Evolutionary conservation across 2,329 filamentous ascomycete species (phyloP).

Genomic region (Microdochium trichocladiopsis): DNA sequence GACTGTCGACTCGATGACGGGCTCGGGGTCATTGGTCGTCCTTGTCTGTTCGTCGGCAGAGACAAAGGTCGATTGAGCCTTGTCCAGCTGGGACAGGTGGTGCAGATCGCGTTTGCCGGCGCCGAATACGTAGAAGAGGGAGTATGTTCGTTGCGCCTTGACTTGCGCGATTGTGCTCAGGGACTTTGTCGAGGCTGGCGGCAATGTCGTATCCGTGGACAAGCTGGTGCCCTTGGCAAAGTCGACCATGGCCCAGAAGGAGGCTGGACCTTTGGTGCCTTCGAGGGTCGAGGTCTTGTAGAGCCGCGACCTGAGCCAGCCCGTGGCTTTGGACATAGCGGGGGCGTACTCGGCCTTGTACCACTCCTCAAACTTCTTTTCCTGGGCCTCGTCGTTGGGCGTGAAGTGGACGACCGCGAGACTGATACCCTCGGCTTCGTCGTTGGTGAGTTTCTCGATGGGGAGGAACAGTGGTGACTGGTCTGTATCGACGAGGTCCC

Average conservation of each 20-base stretch:
- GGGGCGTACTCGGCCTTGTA: conserved; percentile 67
- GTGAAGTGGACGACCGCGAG: conserved; percentile 56
- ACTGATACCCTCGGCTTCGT: conserved; percentile 51
- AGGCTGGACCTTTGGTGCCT: conserved; percentile 39
- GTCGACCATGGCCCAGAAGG: conserved; percentile 65
- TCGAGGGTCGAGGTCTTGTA: conserved; percentile 63
- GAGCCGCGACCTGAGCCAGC: conserved; percentile 69
- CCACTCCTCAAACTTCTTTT: conserved; percentile 56
- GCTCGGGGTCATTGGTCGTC: conserved; percentile 42
- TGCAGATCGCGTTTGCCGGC: conserved; percentile 63
- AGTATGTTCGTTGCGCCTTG: conserved; percentile 54
- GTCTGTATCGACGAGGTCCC: conserved; percentile 54
- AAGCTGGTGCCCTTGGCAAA: conserved; percentile 56
- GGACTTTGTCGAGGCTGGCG: conserved; percentile 51
- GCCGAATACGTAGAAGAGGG: conserved; percentile 75
- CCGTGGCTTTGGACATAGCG: conserved; percentile 66
- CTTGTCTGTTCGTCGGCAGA: conserved; percentile 47
- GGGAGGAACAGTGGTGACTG: conserved; percentile 49
- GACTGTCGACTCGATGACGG: conserved; percentile 60
- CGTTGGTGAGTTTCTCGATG: conserved; percentile 52
- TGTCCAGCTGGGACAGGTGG: conserved; percentile 42
- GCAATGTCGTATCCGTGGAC: conserved; percentile 31
- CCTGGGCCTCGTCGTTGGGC: conserved; percentile 39
- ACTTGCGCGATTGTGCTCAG: conserved; percentile 49
- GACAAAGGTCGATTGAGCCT: conserved; percentile 38